These are phyloP conservation scores for Talaromyces ruber DNA, from an alignment of 495 filamentous ascomycete species.

Conservation along the genomic window DNA sequence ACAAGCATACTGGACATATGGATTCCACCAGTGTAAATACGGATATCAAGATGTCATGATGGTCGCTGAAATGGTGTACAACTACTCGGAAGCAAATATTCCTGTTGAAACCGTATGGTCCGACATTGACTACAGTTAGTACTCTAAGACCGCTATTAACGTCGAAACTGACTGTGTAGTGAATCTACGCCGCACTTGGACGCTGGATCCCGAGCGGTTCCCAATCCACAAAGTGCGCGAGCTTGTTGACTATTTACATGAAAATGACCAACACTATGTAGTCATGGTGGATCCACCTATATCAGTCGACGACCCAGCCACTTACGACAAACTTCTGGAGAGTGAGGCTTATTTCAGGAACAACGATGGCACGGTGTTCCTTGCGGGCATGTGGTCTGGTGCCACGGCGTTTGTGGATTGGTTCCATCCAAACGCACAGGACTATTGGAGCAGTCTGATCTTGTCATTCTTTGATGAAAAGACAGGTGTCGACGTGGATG, in stretches of 20 bases:
- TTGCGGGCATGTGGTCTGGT: slow-evolving; percentile 17
- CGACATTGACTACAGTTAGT: slow-evolving; percentile 16
- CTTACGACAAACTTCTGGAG: slow-evolving; percentile 4
- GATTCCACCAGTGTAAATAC: slow-evolving; percentile 50
- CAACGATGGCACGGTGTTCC: slow-evolving; percentile 10
- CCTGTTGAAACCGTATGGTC: slow-evolving; percentile 56
- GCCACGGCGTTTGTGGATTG: slow-evolving; percentile 19
- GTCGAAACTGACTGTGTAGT: background rate
- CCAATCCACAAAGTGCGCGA: slow-evolving; percentile 8
- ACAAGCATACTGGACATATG: slow-evolving; percentile 46
- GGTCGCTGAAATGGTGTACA: slow-evolving; percentile 40
- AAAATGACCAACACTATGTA: slow-evolving; percentile 13
- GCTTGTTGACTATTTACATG: slow-evolving; percentile 13
- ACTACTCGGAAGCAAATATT: slow-evolving; percentile 38
- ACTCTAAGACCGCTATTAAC: background rate
- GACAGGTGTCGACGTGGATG: slow-evolving; percentile 11
- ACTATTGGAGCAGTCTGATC: slow-evolving; percentile 13
- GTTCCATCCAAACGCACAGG: slow-evolving; percentile 13
- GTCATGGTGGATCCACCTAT: slow-evolving; percentile 19
- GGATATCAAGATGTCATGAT: slow-evolving; percentile 44
- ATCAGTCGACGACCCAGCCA: slow-evolving; percentile 7
- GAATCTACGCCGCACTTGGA: slow-evolving; percentile 15
- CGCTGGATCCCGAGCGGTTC: slow-evolving; percentile 16
- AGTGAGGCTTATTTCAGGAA: slow-evolving; percentile 13
- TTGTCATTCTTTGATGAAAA: slow-evolving; percentile 4